A percentile compares a stretch with the other conserved stretches of the same genome.
These are phyloP conservation scores for Podosphaera fusca DNA, from an alignment of 2,329 filamentous ascomycete species.

Conservation along the genomic window DNA sequence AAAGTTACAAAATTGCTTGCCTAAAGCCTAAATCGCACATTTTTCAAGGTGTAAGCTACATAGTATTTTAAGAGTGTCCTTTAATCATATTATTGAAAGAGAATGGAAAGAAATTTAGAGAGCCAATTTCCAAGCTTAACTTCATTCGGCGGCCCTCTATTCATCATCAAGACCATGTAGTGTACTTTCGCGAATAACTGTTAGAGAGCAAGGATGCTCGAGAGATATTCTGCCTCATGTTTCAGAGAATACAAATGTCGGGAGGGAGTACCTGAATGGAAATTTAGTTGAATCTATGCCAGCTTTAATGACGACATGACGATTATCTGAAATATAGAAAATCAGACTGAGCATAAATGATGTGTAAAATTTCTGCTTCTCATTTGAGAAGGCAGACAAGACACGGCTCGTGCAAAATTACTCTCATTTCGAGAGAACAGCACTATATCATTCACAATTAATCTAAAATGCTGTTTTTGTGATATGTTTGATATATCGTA, in stretches of 20 bases:
- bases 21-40: no score
- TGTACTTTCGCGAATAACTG: neutral
- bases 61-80: no score
- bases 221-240: neutral
- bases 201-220: neutral
- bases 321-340: neutral
- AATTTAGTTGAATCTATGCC: neutral
- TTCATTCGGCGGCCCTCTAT: neutral
- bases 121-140: neutral
- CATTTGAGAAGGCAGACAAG: neutral
- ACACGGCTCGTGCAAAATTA: neutral
- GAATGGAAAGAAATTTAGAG: no score
- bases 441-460: neutral
- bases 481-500: neutral
- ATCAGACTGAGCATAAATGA: neutral
- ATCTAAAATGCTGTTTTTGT: neutral
- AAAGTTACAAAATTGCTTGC: no score
- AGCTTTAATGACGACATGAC: neutral
- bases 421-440: neutral
- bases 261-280: neutral
- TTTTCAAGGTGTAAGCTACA: no score
- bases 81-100: no score
- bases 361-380: neutral
- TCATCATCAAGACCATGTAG: neutral
- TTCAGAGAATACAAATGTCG: neutral